phyloP scores from a whole-genome alignment of 2,329 filamentous ascomycete species.

The Chaetomium sp. region DNA sequence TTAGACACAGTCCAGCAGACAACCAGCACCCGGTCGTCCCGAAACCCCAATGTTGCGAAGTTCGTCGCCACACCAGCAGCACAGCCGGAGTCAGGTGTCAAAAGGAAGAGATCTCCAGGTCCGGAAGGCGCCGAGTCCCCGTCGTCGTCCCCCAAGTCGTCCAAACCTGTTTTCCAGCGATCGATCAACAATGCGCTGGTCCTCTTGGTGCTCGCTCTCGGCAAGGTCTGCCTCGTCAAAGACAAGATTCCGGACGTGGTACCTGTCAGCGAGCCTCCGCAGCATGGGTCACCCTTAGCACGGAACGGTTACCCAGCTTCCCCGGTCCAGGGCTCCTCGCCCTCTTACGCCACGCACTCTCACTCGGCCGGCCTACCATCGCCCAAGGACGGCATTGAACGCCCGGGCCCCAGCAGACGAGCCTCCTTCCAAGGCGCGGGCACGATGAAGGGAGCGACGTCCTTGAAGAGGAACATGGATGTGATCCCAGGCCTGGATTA shows the following conservation, averaged over 20 bases:
- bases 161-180: constrained; percentile 45
- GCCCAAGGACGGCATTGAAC: constrained; percentile 43
- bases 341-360: constrained; percentile 38
- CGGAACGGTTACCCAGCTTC: constrained; percentile 48
- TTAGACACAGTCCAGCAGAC: constrained; percentile 40
- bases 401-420: constrained; percentile 41
- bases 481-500: constrained; percentile 85
- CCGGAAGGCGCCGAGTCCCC: constrained; percentile 29
- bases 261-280: constrained; percentile 36
- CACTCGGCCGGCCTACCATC: constrained; percentile 47
- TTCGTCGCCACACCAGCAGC: constrained; percentile 15
- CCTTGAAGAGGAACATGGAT: constrained; percentile 60
- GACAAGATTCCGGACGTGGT: constrained; percentile 52
- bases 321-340: constrained; percentile 51
- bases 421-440: constrained; percentile 41
- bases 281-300: constrained; percentile 34
- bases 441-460: constrained; percentile 13
- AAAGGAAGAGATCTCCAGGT: constrained; percentile 51
- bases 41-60: constrained; percentile 18
- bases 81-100: constrained; percentile 31
- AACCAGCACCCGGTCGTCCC: constrained; percentile 19
- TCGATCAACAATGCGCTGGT: constrained; percentile 77
- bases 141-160: constrained; percentile 32
- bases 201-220: constrained; percentile 75
- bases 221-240: constrained; percentile 65